Evolutionary conservation across 2,329 filamentous ascomycete genomes (phyloP), one percentile per base, ranked within the genome.

Genomic region (Fusarium sp.): DNA sequence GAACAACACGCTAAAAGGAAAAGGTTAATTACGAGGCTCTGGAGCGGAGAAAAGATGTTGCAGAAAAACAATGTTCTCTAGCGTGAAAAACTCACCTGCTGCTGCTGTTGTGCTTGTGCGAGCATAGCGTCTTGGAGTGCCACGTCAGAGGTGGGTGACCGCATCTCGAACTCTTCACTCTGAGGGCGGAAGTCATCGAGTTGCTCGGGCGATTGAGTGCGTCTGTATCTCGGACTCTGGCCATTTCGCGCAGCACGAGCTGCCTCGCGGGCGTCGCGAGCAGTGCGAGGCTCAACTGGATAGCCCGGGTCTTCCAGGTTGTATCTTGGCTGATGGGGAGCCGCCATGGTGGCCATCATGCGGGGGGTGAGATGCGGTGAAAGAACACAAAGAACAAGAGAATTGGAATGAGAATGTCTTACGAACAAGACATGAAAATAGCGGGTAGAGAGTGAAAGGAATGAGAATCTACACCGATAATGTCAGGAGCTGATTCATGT

Each of bases 81-180:
- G 63, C 55, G 33, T 29, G 37, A 56, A 25, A 39, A 23, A 27
- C 70, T 54, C 29, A 78, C 76, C 73, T 78, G 73, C 19, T 77
- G 73, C 19, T 73, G 75, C 64, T 73, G 75, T 33, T 77, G 73
- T 72, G 76, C 75, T 51, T 77, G 75, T 66, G 76, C 76, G 16
- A 78, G 65, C 64, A 78, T 77, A 66, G 76, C 76, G 44, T 78
- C 75, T 56, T 78, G 75, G 70, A 78, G 62, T 19, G 74, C 76
- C 69, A 77, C 70, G 68, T 78, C 76, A 59, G 76, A 78, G 23
- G 63, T 76, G 23, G 75, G 76, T 18, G 75, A 74, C 56, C 73
- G 76, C 59, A 75, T 64, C 33, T 75, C 76, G 44, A 66, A 69
- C 41, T 78, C 76, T 46, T 69, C 65, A 15, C 69, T 72, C 48